Base-by-base conservation (phyloP, 371 early-diverging fungal genomes). In the Mortierella sp. region DNA sequence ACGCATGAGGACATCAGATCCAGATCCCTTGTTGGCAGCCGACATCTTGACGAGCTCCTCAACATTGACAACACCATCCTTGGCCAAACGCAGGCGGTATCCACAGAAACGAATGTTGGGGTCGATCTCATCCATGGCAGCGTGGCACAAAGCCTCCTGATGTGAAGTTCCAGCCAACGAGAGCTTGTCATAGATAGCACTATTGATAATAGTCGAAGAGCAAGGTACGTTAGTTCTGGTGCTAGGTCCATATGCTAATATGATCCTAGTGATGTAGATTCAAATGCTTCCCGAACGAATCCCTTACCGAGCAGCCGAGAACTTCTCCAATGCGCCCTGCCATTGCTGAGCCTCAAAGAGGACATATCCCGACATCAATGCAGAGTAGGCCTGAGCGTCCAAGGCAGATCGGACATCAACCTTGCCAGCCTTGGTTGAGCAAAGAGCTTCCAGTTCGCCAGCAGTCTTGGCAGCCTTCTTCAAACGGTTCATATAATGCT, bases 101-200 rank as follows among this genome's bases (percentile, higher is more conserved):
- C 93, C 95, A 82, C 96, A 96, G 88, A 92, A 96, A 54, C 95
- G 93, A 81, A 97, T 94, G 83, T 92, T 94, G 77, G 96, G 96
- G 70, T 96, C 96, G 74, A 96, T 93, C 11, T 90, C 92, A 81
- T 96, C 96, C 60, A 96, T 92, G 0, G 94, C 92, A 21, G 93
- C 87, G 73, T 94, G 94, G 76, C 92, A 93, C 6, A 96, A 88
- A 3, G 94, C 91, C 80, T 93, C 92, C 68, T 92, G 91, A 73
- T 93, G 92, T n/a, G 92, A 84, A 34, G 89, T 87, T 78, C 89
- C 84, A 21, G 89, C 84, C 70, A 83, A 74, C 6, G 94, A 92
- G 47, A 96, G 90, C 57, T 89, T 89, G 71, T 94, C 94, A 80
- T 96, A 96, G 70, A 95, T 93, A 34, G 91, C 90, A 60, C 95